Percentiles rank a stretch among this genome's conserved stretches.
These are phyloP conservation scores for Phanerochaete sordida DNA, from an alignment of 768 basidiomycete genomes.

Conservation along the genomic window DNA sequence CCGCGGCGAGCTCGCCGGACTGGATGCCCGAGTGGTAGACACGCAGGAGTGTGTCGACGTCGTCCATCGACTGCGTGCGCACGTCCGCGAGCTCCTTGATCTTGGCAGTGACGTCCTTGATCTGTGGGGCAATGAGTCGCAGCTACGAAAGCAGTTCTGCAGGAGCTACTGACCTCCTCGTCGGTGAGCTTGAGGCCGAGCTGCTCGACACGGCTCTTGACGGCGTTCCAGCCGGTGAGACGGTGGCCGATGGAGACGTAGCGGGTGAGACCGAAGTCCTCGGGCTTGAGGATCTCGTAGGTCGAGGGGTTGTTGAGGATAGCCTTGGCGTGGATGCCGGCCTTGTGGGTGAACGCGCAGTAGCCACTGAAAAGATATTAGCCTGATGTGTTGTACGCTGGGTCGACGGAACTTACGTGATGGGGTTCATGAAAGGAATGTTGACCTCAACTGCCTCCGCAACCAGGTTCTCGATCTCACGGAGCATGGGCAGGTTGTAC, in stretches of 20 bases:
- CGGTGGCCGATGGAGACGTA: constrained; percentile 98
- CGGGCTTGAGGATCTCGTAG: constrained; percentile 98
- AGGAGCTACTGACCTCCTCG: constrained; percentile 58
- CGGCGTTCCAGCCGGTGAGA: constrained; percentile 98
- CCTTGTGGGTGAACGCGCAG: constrained; percentile 99
- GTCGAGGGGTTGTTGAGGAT: constrained; percentile 99
- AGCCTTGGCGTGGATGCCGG: constrained; percentile 99
- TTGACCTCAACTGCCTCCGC: constrained; percentile 98
- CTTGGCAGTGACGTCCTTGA: constrained; percentile 98
- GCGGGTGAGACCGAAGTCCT: constrained; percentile 96
- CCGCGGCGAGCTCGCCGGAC: constrained; percentile 87
- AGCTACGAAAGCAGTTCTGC: background rate
- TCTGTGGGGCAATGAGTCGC: constrained; percentile 33
- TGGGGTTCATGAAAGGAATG: constrained; percentile 95
- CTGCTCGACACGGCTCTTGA: constrained; percentile 99
- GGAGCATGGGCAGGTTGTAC: constrained; percentile 96
- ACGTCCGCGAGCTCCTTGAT: constrained; percentile 99
- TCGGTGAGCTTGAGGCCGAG: constrained; percentile 87
- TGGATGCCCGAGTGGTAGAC: constrained; percentile 94
- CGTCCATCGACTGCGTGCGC: constrained; percentile 98
- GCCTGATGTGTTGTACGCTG: background rate
- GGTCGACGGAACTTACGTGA: constrained; percentile 54
- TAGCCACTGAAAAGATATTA: constrained; percentile 65
- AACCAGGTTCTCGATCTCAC: constrained; percentile 98
- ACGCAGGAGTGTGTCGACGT: constrained; percentile 95